Evolutionary conservation across 2,329 filamentous ascomycete species (phyloP), one percentile per base, ranked within the genome.

Genomic region (Talaromyces rugulosus): DNA sequence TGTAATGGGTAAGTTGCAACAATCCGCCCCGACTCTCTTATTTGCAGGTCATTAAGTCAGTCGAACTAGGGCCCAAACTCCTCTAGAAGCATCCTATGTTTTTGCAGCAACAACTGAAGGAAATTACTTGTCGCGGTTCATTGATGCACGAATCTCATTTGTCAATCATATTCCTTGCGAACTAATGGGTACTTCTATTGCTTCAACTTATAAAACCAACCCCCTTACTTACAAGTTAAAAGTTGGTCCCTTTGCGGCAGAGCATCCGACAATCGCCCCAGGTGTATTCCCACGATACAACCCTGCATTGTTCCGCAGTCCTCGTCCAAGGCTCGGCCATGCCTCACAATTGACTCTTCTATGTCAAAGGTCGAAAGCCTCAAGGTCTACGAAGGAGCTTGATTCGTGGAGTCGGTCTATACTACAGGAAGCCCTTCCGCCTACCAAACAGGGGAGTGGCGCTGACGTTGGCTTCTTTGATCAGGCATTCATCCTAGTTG

Each of bases 41-140:
- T 23, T 36, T 12, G 3, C n/a, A 23, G 11, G 23, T 23, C 16
- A 18, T 23, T 11, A 28, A 55, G 3, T 18, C 42, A 23, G 23
- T 18, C 23, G 18, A 44, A 28, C 31, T 30, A 31, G 40, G 23
- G 4, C 8, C n/a, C 64, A 66, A 59, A 69, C 66, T 52, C 69
- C 75, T 0, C 67, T 82, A 1, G 71, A 80, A 1, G 82, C 82
- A 28, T 75, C 80, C 1, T 87, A 85, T 66, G 75, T 83, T 64
- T 88, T 86, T 68, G 80, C 80, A 9, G 74, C 75, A 23, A 75
- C 80, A 0, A 64, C 75, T 1, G 73, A 81, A 2, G 83, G 80
- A 16, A 88, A 88, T 68, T 89, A 88, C 64, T 75, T 88, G 5
- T 77, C 79, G 5, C 83, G 88, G 64, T 86, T 84, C 69, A 73